Conservation (phyloP, 2,329 filamentous ascomycete genomes). For the Didymella segeticola region DNA sequence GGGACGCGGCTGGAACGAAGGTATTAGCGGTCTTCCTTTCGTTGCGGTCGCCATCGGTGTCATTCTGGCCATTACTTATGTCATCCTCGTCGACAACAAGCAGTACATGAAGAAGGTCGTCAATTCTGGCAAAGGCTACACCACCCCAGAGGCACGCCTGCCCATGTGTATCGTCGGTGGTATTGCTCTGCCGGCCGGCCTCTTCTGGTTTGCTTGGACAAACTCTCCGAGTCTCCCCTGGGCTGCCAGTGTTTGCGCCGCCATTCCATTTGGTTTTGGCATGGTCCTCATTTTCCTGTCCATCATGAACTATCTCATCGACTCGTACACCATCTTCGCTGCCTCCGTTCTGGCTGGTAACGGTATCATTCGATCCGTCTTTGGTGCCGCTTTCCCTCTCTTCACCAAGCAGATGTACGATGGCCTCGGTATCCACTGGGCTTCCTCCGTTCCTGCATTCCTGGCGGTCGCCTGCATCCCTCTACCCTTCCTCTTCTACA, state of each 20-base stretch:
- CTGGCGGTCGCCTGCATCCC: constrained; percentile 74
- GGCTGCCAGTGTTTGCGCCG: constrained; percentile 61
- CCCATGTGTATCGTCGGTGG: constrained; percentile 68
- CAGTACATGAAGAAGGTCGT: constrained; percentile 51
- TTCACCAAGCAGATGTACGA: constrained; percentile 72
- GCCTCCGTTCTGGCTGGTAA: constrained; percentile 79
- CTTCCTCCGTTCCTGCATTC: constrained; percentile 75
- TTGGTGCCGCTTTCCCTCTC: constrained; percentile 79
- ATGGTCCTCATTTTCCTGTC: constrained; percentile 71
- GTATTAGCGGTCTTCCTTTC: constrained; percentile 59
- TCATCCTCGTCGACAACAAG: constrained; percentile 46
- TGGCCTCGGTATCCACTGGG: constrained; percentile 72
- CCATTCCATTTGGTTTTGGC: constrained; percentile 63
- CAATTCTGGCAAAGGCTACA: constrained; percentile 59
- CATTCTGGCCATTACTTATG: constrained; percentile 63
- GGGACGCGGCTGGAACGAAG: constrained; percentile 47
- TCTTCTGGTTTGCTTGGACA: constrained; percentile 54
- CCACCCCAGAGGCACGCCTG: constrained; percentile 71
- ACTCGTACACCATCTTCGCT: constrained; percentile 73
- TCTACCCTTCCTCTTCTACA: constrained; percentile 78
- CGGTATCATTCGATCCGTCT: constrained; percentile 78
- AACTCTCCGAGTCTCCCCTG: constrained; percentile 61
- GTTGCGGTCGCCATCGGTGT: constrained; percentile 74
- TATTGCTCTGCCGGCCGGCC: constrained; percentile 62
- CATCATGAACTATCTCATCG: constrained; percentile 53